Evolutionary conservation across 192 early-diverging fungal genomes (phyloP).

Genomic region (Coemansia sp.): DNA sequence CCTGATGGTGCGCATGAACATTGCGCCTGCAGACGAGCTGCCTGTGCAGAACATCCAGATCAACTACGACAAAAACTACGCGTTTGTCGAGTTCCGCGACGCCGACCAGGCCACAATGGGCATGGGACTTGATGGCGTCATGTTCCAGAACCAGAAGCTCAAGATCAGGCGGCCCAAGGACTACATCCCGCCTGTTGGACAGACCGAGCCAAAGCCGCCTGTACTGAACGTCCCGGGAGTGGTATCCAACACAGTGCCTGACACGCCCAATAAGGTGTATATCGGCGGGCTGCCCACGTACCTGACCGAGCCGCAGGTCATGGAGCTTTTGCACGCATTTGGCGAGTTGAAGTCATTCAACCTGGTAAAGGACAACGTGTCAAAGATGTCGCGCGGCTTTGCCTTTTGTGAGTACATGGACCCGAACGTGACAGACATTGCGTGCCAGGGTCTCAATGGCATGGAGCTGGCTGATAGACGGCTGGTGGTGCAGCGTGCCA

Average conservation of each 20-base stretch:
- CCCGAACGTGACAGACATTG: conserved; percentile 85
- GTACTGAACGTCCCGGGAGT: conserved; percentile 72
- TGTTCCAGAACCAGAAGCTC: conserved; percentile 77
- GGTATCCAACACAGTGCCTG: conserved; percentile 88
- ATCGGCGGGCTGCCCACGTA: conserved; percentile 89
- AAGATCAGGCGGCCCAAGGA: conserved; percentile 96
- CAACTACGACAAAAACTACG: conserved; percentile 93
- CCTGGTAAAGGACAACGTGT: conserved; percentile 81
- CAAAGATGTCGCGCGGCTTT: conserved; percentile 82
- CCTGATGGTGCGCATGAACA: conserved; percentile 75
- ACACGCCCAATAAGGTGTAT: conserved; percentile 92
- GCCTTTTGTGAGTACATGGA: conserved; percentile 97
- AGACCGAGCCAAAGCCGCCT: conserved; percentile 63
- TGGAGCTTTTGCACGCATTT: conserved; percentile 91
- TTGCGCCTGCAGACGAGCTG: conserved; percentile 67
- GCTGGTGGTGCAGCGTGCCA: conserved; percentile 92
- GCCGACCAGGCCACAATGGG: conserved; percentile 88
- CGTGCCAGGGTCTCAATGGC: conserved; percentile 92
- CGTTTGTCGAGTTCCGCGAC: conserved; percentile 93
- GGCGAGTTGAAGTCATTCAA: conserved; percentile 92
- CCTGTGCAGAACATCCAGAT: conserved; percentile 83
- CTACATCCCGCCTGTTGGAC: conserved; percentile 65
- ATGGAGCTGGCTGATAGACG: conserved; percentile 94
- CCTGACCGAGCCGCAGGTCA: conserved; percentile 90
- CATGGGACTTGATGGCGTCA: conserved; percentile 91